These are phyloP conservation scores for Dactylonectria macrodidyma DNA, from an alignment of 2,329 filamentous ascomycete genomes.

Conservation along the genomic window DNA sequence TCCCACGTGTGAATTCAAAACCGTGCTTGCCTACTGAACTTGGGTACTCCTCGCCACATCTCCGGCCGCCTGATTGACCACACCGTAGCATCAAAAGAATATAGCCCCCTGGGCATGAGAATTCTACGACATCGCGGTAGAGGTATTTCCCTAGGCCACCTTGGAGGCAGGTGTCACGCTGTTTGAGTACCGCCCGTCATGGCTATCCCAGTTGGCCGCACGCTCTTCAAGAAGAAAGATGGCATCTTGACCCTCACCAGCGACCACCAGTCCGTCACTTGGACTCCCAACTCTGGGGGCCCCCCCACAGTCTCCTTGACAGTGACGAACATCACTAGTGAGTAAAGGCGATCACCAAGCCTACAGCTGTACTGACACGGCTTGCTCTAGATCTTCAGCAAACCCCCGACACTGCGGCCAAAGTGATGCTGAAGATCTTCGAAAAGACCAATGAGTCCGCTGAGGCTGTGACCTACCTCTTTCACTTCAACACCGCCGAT, in stretches of 20 bases:
- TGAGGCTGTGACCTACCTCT: slow-evolving; percentile 81
- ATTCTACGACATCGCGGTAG: slow-evolving; percentile 17
- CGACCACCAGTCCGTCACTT: slow-evolving; percentile 83
- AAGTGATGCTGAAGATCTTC: slow-evolving; percentile 95
- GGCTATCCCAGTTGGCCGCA: slow-evolving; percentile 75
- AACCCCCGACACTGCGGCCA: slow-evolving; percentile 87
- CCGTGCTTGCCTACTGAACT: not conserved
- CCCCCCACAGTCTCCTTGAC: slow-evolving; percentile 78
- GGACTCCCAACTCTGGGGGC: slow-evolving; percentile 80
- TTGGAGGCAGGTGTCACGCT: not conserved
- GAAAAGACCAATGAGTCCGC: slow-evolving; percentile 74
- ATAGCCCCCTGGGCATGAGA: slow-evolving; percentile 18
- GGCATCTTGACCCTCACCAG: slow-evolving; percentile 83
- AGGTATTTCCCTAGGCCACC: slow-evolving; percentile 15
- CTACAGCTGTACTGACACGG: slow-evolving; percentile 28
- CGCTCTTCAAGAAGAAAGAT: slow-evolving; percentile 96
- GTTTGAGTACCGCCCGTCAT: slow-evolving; percentile 54
- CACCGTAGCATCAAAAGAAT: slow-evolving; percentile 15
- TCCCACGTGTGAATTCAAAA: slow-evolving; percentile 17
- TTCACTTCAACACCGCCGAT: slow-evolving; percentile 87
- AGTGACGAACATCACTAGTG: slow-evolving; percentile 87
- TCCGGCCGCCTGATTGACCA: not conserved
- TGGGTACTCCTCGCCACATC: not conserved
- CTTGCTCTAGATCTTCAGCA: slow-evolving; percentile 84
- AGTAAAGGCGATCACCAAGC: slow-evolving; percentile 49